phyloP scores from a whole-genome alignment of 257 asterid genomes.

The Avicennia marina region DNA sequence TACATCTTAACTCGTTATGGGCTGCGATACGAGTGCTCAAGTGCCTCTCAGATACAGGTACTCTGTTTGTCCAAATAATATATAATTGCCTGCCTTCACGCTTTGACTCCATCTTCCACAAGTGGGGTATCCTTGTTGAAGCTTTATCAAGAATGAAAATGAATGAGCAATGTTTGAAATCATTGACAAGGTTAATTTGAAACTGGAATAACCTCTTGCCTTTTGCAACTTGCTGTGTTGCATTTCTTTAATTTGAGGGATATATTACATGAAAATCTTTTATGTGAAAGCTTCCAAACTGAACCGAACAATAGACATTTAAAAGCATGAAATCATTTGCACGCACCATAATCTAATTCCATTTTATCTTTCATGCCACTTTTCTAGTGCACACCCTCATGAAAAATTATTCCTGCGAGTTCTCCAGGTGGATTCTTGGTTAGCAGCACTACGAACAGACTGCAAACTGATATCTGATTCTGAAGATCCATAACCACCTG shows the following conservation, averaged over 20 bases:
- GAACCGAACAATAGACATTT: no score
- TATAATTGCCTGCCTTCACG: no score
- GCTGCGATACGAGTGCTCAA: constrained; percentile 68
- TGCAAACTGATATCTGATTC: constrained; percentile 29
- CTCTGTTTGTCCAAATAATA: background rate
- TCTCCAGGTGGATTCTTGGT: constrained; percentile 59
- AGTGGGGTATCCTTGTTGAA: background rate
- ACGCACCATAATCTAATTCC: background rate
- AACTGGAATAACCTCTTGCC: no score
- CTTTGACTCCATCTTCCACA: background rate
- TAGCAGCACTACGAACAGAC: constrained; percentile 33
- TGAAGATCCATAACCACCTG: constrained; percentile 10
- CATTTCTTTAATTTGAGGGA: no score
- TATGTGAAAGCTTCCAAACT: no score
- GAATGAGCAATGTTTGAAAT: no score
- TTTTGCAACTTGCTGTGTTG: no score
- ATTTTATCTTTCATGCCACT: background rate
- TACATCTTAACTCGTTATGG: constrained; percentile 57
- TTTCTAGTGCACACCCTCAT: background rate
- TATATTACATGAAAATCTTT: no score
- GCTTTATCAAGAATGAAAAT: no score
- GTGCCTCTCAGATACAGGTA: constrained; percentile 54
- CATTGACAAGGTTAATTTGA: no score
- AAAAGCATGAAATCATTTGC: no score
- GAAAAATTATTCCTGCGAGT: background rate